Conservation (phyloP, 345 rosid genomes). For the Passiflora organensis region DNA sequence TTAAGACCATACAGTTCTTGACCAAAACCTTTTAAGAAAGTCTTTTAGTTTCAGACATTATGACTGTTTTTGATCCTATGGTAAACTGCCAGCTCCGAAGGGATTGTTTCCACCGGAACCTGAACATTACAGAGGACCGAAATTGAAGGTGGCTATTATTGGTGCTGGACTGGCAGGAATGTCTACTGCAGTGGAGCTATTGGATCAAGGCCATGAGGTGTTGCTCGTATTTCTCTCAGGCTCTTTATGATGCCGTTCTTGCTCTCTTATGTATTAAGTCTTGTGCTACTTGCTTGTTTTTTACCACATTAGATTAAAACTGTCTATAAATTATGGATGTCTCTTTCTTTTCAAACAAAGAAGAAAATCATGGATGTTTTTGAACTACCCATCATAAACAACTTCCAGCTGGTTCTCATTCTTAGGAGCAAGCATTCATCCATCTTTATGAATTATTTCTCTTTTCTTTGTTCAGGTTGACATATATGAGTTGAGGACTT, state of each 20-base stretch:
- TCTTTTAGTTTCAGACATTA: background rate
- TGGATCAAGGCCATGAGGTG: slow-evolving; percentile 99
- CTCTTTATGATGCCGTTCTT: background rate
- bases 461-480: slow-evolving; percentile 61
- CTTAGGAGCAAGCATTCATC: background rate
- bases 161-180: slow-evolving; percentile 99
- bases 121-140: slow-evolving; percentile 81
- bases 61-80: slow-evolving; percentile 5
- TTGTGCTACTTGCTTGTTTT: background rate
- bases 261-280: background rate
- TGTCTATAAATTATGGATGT: too few species aligned
- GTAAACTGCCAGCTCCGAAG: slow-evolving; percentile 76
- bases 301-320: background rate
- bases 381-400: background rate
- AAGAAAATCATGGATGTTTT: background rate
- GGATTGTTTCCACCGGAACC: slow-evolving; percentile 97
- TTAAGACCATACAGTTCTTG: slow-evolving; percentile 3
- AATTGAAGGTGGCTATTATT: slow-evolving; percentile 92
- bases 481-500: slow-evolving; percentile 81
- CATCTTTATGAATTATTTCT: background rate
- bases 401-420: background rate
- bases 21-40: background rate
- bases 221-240: slow-evolving; percentile 5
- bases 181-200: slow-evolving; percentile 94
- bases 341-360: too few species aligned